Conservation (phyloP, 768 basidiomycete genomes). For the Coprinellus micaceus region DNA sequence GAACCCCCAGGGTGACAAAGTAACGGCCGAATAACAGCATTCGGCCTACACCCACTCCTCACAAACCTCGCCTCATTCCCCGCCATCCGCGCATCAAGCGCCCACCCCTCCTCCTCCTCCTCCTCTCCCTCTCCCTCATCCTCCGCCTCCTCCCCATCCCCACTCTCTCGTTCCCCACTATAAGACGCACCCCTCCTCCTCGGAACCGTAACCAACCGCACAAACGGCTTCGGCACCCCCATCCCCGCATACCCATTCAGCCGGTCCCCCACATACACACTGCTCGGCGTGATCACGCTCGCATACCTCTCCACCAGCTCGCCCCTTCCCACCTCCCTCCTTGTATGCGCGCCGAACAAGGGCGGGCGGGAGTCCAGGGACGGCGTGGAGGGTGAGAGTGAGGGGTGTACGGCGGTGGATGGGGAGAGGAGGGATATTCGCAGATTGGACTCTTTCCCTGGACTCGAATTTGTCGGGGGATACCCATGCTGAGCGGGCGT, state of each 20-base stretch:
- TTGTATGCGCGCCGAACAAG: conserved; percentile 63
- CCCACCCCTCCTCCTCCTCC: too few relatives aligned
- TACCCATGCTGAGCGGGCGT: too few relatives aligned
- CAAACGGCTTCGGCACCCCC: conserved; percentile 81
- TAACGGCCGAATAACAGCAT: conserved; percentile 58
- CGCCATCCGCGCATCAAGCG: conserved; percentile 72
- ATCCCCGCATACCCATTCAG: conserved; percentile 83
- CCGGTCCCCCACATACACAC: conserved; percentile 71
- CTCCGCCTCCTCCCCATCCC: too few relatives aligned
- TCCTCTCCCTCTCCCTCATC: too few relatives aligned
- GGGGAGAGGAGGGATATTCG: too few relatives aligned
- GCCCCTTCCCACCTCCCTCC: conserved; percentile 49
- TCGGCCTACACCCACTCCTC: conserved; percentile 61
- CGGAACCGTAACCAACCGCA: conserved; percentile 75
- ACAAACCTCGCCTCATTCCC: conserved; percentile 65
- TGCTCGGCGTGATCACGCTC: conserved; percentile 61
- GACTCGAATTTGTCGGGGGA: too few relatives aligned
- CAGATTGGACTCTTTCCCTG: too few relatives aligned
- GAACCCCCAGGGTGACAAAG: too few relatives aligned
- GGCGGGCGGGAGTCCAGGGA: conserved; percentile 52
- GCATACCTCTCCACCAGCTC: conserved; percentile 61
- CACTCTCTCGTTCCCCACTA: not conserved
- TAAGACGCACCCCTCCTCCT: conserved; percentile 43
- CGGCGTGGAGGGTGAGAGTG: too few relatives aligned
- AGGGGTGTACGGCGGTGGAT: too few relatives aligned